Evolutionary conservation across 805 yeast genomes (phyloP), one percentile per base, ranked within the genome.

Genomic region (Metschnikowia cerradonensis): DNA sequence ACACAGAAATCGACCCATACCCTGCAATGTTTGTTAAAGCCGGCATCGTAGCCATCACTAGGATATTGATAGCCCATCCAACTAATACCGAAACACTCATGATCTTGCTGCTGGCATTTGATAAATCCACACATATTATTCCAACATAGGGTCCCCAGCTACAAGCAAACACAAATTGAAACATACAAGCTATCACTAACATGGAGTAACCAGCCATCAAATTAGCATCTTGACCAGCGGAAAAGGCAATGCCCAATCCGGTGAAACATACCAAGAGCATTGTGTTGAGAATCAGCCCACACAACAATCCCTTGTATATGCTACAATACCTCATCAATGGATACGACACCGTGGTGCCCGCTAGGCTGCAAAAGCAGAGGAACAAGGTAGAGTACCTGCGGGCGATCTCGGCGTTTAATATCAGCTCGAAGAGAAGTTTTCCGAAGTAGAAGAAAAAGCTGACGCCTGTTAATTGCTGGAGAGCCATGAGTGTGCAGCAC

Each of bases 91-190:
- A 56, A 22, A 51, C 13, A 33, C 63, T 54, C 37, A 65, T 56
- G 3, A 59, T 53, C 8, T 52, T 19, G 37, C 63, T 59, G 41
- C 60, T 55, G 41, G 65, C 65, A 4, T 50, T 50, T n/a, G 65
- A 60, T 15, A 65, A 38, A 11, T 59, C 57, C 49, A 58, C 63
- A 47, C 60, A 58, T 32, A 63, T 14, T 38, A 66, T 56, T 3
- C 67, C 67, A 14, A 62, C 53, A 20, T 68, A 55, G 3, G 72
- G 71, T 4, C 73, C 72, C 74, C 73, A 68, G 44, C 63, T 58
- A 14, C 55, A 42, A 7, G 71, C 60, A 48, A 64, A 66, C 4
- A 51, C 50, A 14, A 64, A 47, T 34, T 64, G 53, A 40, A 59
- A 64, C 7, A 52, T n/a, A 20, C 61, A 57, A 6, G 58, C 59